These are phyloP conservation scores for Entophlyctis luteolus DNA, from an alignment of 192 early-diverging fungal genomes.

Conservation along the genomic window DNA sequence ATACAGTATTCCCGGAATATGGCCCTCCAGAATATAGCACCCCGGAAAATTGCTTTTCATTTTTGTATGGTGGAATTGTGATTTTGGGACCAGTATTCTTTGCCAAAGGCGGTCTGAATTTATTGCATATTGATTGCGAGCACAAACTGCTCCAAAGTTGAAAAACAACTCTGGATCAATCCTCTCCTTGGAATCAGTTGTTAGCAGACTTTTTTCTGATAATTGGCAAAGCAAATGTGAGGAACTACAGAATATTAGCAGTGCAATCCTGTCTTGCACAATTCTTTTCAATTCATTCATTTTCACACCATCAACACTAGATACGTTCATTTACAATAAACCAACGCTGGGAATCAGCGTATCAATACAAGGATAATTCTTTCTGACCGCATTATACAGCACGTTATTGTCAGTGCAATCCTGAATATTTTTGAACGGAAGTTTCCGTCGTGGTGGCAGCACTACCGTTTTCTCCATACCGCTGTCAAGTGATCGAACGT, in stretches of 20 bases:
- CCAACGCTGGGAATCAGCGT: constrained; percentile 9
- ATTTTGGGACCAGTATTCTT: too few species aligned
- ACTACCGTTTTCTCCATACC: neutral
- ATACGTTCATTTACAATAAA: constrained; percentile 5
- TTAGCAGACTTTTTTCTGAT: constrained; percentile 4
- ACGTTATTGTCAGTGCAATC: neutral
- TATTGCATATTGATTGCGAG: neutral
- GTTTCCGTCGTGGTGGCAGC: neutral
- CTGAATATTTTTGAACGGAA: neutral
- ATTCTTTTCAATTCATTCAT: neutral
- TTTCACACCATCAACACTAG: neutral
- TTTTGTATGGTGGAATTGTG: too few species aligned
- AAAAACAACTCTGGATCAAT: neutral
- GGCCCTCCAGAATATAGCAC: too few species aligned
- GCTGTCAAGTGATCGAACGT: neutral
- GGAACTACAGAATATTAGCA: constrained; percentile 8
- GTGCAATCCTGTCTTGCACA: neutral
- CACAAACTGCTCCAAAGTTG: neutral
- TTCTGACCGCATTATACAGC: neutral
- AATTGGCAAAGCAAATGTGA: neutral
- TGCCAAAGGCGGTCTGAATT: too few species aligned
- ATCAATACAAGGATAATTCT: constrained; percentile 8
- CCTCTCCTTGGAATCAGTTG: neutral
- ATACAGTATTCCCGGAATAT: too few species aligned
- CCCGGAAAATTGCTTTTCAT: too few species aligned